Evolutionary conservation across 1,139 yeast genomes (phyloP), one percentile per base, ranked within the genome.

Genomic region (Lodderomyces margitis): DNA sequence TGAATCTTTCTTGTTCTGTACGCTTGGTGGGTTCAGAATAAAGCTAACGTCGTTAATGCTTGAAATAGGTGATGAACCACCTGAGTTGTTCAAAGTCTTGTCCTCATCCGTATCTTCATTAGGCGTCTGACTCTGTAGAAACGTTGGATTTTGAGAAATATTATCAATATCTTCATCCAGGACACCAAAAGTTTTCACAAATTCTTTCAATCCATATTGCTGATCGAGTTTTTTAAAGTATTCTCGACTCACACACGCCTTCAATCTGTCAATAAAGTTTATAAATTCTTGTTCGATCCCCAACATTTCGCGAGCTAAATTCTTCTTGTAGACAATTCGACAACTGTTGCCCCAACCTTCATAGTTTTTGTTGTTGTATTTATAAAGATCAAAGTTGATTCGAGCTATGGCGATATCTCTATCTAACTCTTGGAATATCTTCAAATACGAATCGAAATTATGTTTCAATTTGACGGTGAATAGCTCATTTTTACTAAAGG

Each of bases 211-310:
- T 8, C 23, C 23, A 28, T n/a, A 36, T 24, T 14, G 6, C 23
- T 11, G 9, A 21, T 24, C 38, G 10, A 27, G 21, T 10, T 24
- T 16, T 3, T 17, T 6, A 27, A 15, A 27, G 6, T 15, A 27
- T 2, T 10, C 17, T 7, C 4, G 3, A 17, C 38, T 28, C 4
- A 34, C 24, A 19, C 17, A n/a, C 21, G 2, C 4, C 17, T 39
- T 39, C 27, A 39, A 35, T 27, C 46, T 16, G 11, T 41, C 24
- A 9, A 46, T 20, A 35, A 46, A 37, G 10, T 27, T 23, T 20
- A 38, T 31, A 27, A 43, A 43, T 25, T 43, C 34, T 9, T n/a
- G 12, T 24, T 43, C 44, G n/a, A 43, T 21, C n/a, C 37, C 45
- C 1, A 27, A 25, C 37, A 45, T 40, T 3, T 39, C 37, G 2